Base-by-base conservation (phyloP, 1,284 basidiomycete species). In the Singerocomus inundabilis region DNA sequence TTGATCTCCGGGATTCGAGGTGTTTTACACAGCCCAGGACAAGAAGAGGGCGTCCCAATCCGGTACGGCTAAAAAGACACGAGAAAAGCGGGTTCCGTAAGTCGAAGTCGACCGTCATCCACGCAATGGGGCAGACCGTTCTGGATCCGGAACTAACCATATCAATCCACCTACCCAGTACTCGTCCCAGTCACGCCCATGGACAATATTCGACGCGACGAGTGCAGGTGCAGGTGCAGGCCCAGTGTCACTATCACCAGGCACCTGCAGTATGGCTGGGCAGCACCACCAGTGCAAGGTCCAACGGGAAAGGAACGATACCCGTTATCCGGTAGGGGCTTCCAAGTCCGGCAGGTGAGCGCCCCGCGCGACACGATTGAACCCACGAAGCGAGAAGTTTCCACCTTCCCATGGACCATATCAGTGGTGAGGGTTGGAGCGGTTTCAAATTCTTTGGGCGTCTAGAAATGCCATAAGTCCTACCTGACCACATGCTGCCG, bases 51-150 rank as follows among this genome's bases (percentile, higher is more conserved):
- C 35, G 50, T 24, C 53, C 57, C 30, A 46, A 68, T 55, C 42
- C 16, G 52, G 64, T 24, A 43, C 53, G 53, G 65, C 26, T 44
- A 51, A 56, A 65, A 69, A 63, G 57, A 69, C 68, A 69, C 64
- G 68, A 60, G 53, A 67, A 69, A 61, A 62, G 43, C 64, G 68
- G 67, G 51, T 67, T 47, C 51, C 64, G 67, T 67, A 68, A 67
- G 56, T 68, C 67, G 68, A 66, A 70, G 64, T 42, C 53, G 44
- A 48, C 44, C n/a, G n/a, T n/a, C 50, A 39, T 56, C 51, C 55
- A 61, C 26, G 61, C 51, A 59, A 53, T 65, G 67, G 55, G 62
- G 46, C 58, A 60, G 51, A 39, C 52, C 55, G 48, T 31, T 46
- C 47, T 38, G 37, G 25, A 9, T 28, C 50, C 41, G 46, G 37